Percentiles rank a stretch among this genome's conserved stretches.
phyloP scores from a whole-genome alignment of 2,329 filamentous ascomycete species.

The Thelonectria olida region DNA sequence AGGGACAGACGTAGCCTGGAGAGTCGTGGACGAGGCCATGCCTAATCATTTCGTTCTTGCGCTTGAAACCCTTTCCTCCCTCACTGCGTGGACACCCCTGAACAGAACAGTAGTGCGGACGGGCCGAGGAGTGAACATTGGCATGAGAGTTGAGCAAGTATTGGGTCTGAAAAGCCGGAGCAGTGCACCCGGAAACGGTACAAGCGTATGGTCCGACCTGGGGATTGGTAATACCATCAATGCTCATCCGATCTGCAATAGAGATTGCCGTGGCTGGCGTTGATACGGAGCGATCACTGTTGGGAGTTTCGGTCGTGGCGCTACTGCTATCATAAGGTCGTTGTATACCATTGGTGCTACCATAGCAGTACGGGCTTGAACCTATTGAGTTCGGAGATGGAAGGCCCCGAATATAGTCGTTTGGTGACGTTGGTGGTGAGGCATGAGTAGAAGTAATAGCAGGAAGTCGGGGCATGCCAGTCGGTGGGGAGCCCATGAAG shows the following conservation, averaged over 20 bases:
- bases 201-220: constrained; percentile 66
- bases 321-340: constrained; percentile 54
- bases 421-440: constrained; percentile 61
- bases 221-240: constrained; percentile 65
- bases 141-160: constrained; percentile 83
- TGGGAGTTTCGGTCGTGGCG: constrained; percentile 57
- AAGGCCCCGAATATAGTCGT: constrained; percentile 55
- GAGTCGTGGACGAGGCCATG: constrained; percentile 92
- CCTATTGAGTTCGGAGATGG: constrained; percentile 57
- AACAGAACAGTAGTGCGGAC: constrained; percentile 73
- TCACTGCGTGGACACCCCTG: constrained; percentile 69
- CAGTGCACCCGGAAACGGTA: constrained; percentile 70
- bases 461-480: constrained; percentile 43
- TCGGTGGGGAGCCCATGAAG: constrained; percentile 49
- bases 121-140: constrained; percentile 72
- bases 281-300: constrained; percentile 54
- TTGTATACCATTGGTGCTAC: constrained; percentile 42
- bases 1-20: constrained; percentile 95
- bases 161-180: constrained; percentile 79
- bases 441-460: constrained; percentile 41
- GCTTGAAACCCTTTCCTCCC: constrained; percentile 74
- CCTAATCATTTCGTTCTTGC: constrained; percentile 78
- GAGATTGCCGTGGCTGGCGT: constrained; percentile 52
- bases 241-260: constrained; percentile 64
- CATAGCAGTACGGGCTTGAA: constrained; percentile 51